Percentiles rank a stretch among this genome's conserved stretches.
Conservation (phyloP, 2,329 filamentous ascomycete species). For the Pseudomassariella vexata region DNA sequence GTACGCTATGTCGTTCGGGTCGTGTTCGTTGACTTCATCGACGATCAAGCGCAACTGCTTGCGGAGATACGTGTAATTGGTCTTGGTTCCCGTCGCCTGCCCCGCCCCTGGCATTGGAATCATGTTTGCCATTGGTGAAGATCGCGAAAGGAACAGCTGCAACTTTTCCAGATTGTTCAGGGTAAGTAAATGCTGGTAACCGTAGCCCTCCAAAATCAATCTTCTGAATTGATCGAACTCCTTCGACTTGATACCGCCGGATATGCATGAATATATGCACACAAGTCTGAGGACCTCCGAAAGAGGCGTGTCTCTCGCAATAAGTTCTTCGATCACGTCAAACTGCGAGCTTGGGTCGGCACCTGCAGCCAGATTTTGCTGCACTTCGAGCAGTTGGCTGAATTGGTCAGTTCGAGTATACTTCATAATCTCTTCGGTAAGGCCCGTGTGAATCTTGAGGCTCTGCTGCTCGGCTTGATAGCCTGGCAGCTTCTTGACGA, state of each 20-base stretch:
- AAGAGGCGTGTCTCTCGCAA: slow-evolving; percentile 77
- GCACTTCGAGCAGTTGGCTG: slow-evolving; percentile 81
- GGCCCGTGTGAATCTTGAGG: slow-evolving; percentile 82
- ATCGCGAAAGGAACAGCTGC: slow-evolving; percentile 73
- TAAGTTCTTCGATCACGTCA: slow-evolving; percentile 89
- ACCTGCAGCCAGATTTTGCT: slow-evolving; percentile 90
- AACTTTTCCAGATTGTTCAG: slow-evolving; percentile 84
- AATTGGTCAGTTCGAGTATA: slow-evolving; percentile 87
- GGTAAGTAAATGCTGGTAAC: slow-evolving; percentile 89
- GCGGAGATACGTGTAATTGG: slow-evolving; percentile 84
- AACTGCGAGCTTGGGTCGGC: slow-evolving; percentile 85
- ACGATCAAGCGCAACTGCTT: slow-evolving; percentile 85
- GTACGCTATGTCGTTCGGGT: slow-evolving; percentile 93
- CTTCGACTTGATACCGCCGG: slow-evolving; percentile 79
- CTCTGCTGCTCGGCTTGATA: slow-evolving; percentile 93
- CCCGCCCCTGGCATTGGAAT: slow-evolving; percentile 65
- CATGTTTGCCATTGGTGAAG: slow-evolving; percentile 73
- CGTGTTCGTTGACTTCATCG: slow-evolving; percentile 92
- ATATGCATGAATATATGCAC: slow-evolving; percentile 86
- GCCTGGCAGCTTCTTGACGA: slow-evolving; percentile 86
- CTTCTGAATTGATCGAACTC: slow-evolving; percentile 88
- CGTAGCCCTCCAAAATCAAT: slow-evolving; percentile 85
- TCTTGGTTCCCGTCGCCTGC: slow-evolving; percentile 59
- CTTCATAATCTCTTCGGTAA: slow-evolving; percentile 94
- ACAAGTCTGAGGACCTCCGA: slow-evolving; percentile 77